Evolutionary conservation across 805 yeast species (phyloP), one percentile per base, ranked within the genome.

Genomic region (Metschnikowia shivogae): DNA sequence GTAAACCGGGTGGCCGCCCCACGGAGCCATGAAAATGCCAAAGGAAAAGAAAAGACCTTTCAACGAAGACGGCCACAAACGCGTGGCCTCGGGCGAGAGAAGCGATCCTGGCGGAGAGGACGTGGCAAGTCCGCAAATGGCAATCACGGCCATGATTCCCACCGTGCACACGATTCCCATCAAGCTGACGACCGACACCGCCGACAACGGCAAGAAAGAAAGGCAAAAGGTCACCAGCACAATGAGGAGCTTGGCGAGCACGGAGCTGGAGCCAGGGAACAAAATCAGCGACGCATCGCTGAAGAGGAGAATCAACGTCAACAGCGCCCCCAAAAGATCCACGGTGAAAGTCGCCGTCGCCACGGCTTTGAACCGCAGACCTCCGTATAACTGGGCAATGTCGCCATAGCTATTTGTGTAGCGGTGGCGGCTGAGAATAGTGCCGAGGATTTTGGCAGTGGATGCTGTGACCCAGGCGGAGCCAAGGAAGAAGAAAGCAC

Each of bases 401-500:
- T 89, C 97, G 0, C 96, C 95, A 62, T 89, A 89, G 0, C 96
- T 86, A 73, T 84, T 81, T 43, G 89, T 66, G 0, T 93, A 82
- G 12, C 78, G 82, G 65, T 89, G 93, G 1, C 89, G 83, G 50
- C 84, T 89, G 75, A 89, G 75, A 52, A 95, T 82, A 47, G 77
- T 74, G 11, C 92, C 82, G 52, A 82, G 60, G 13, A 80, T 55
- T 32, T 74, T 67, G 1, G 86, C 86, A 0, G 86, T 77, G 49
- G 68, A 63, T 46, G 72, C 67, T 0, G 87, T 79, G 3, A 70
- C 54, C n/a, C 73, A 39, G 0, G 83, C 81, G 45, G 80, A 73
- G 1, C 62, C 45, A 0, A 69, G 38, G 17, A 82, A 55, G 6
- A 74, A 53, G 1, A 71, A 19, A 0, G 72, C 44, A 0, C 87